phyloP scores from a whole-genome alignment of 441 rosid genomes.

The Corymbia calophylla region DNA sequence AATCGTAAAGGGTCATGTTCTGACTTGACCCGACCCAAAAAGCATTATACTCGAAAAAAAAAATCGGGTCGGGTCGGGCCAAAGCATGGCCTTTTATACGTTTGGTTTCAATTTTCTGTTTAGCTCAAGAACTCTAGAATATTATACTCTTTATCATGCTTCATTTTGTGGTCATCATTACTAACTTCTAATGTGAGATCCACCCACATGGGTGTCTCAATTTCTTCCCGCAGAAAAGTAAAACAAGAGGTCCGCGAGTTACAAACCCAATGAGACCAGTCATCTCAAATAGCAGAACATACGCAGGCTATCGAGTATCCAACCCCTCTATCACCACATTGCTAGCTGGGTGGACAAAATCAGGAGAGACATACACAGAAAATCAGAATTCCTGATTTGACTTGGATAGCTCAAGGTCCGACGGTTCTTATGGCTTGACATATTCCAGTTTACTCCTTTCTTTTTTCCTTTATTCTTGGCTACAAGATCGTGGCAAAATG shows the following conservation, averaged over 20 bases:
- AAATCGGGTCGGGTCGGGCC: no score
- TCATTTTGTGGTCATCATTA: constrained; percentile 7
- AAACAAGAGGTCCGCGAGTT: background rate
- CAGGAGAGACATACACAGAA: background rate
- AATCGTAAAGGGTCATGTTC: no score
- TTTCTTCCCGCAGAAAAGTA: constrained; percentile 39
- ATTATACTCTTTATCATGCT: no score
- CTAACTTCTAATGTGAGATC: constrained; percentile 35
- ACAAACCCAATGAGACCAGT: background rate
- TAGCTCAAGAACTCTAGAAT: no score
- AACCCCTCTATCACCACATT: background rate
- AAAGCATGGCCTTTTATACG: no score
- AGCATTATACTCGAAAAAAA: no score
- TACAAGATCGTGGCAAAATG: background rate
- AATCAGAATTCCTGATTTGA: background rate
- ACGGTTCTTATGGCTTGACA: background rate
- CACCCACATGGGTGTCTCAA: constrained; percentile 71
- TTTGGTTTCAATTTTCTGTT: no score
- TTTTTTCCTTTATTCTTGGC: background rate
- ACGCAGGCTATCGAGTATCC: background rate
- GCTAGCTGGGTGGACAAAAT: background rate
- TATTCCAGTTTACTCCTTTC: background rate
- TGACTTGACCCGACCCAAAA: no score
- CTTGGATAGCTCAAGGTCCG: background rate
- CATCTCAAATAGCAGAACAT: background rate